Base-by-base conservation (phyloP, 2,329 filamentous ascomycete species). In the Cladosporium velox region DNA sequence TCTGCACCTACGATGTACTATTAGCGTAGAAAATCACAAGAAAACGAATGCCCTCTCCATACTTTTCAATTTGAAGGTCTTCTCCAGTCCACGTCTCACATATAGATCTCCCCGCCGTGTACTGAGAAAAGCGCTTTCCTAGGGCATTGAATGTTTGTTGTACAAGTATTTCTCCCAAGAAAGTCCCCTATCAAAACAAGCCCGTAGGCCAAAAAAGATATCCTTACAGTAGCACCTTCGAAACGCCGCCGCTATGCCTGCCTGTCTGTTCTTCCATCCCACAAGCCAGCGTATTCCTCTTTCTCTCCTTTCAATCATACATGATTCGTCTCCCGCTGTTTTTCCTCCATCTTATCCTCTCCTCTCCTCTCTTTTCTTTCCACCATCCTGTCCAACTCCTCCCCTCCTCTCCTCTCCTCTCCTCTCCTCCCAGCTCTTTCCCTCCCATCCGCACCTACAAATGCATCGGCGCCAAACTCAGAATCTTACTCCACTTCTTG, bases 401-500 rank as follows among this genome's bases (percentile, higher is more conserved):
- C 4, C 38, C 18, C 10, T 38, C 3, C 32, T 38, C n/a, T 10
- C 2, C 32, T 38, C 34, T 4, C 32, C 21, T 21, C 11, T 28
- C 38, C 18, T 21, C 14, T 18, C 30, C 12, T 35, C 30, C 41
- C 41, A 21, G 4, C 7, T 21, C 14, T 18, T 18, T 18, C 15
- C 60, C n/a, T n/a, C n/a, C n/a, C n/a, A n/a, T n/a, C n/a, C n/a
- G n/a, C n/a, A n/a, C n/a, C 34, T 64, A 91, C 77, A 91, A 81
- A 80, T 91, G 88, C 86, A 91, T 88, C 57, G 95, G 94, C 64
- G 95, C 95, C 85, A 99, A 87, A 72, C 92, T 96, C 77, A 99
- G 81, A 74, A 99, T 98, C 87, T 98, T 99, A 74, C 93, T 96
- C 95, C 95, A 99, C 82, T 96, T 90, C 85, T 91, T 95, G 77